Evolutionary conservation across 148 eudicot genomes (phyloP), one percentile per base, ranked within the genome.

Genomic region (Salicornia ramosissima): DNA sequence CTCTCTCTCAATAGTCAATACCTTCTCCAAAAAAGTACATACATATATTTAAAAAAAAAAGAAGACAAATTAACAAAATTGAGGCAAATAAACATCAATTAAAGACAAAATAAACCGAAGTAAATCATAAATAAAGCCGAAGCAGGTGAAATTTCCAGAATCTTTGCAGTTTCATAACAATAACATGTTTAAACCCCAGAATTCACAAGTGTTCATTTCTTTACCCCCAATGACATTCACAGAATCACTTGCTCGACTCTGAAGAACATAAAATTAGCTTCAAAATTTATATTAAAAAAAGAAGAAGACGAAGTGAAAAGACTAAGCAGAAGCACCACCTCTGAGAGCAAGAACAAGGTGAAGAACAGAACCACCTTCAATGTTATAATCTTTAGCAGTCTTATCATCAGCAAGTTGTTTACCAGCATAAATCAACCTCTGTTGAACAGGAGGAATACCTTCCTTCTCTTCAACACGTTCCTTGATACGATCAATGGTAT

Each of bases 401-500:
- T 59, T 59, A 59, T 59, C 64, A 59, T 59, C 64, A 59, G 64
- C 64, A 33, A 59, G 64, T 31, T 59, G 64, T 31, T 59, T 59
- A 34, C 64, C 64, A 59, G 64, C 64, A 59, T 59, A 59, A 19
- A 59, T 59, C 64, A 59, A 59, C 39, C 64, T 30, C 12, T 59
- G 64, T 33, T 59, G 64, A 33, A 59, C 64, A 59, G 64, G 64
- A 0, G 64, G 64, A 31, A 59, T 59, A 13, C 64, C 64, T 16
- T 59, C 64, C 18, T 59, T 59, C 40, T 59, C 64, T 18, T 59
- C 64, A 7, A 59, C 64, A 1, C 64, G n/a, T 31, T 59, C 64
- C 22, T 59, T 59, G 16, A 59, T 18, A 0, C 64, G 64, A 31
- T 59, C 64, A 31, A 59, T 59, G 1, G 64, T 59, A 33, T 59